Conservation (phyloP, 768 basidiomycete species). For the Chlorophyllum brunneum region DNA sequence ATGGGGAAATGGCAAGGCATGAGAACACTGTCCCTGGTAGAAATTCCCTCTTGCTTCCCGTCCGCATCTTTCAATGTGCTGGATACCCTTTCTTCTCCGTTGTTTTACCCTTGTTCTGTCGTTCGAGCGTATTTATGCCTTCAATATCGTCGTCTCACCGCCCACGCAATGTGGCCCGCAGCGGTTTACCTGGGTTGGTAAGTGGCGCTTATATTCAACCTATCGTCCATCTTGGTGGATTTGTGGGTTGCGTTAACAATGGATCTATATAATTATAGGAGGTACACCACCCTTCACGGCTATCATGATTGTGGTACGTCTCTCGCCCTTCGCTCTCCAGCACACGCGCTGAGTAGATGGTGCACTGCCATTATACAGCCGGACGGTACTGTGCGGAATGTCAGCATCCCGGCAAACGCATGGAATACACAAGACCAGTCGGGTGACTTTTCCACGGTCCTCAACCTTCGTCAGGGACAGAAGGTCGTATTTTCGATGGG, state of each 20-base stretch:
- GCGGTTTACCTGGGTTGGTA: constrained; percentile 24
- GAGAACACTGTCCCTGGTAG: neutral
- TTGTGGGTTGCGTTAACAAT: neutral
- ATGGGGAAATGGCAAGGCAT: too few relatives aligned
- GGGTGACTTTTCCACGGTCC: constrained; percentile 18
- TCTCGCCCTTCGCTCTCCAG: neutral
- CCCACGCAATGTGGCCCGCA: constrained; percentile 24
- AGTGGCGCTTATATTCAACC: neutral
- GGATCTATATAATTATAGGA: constrained; percentile 13
- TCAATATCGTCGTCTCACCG: constrained; percentile 18
- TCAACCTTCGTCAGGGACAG: constrained; percentile 13
- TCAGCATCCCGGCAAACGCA: constrained; percentile 21
- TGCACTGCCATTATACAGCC: constrained; percentile 15
- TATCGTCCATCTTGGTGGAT: neutral
- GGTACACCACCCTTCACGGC: constrained; percentile 24
- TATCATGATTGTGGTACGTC: constrained; percentile 22
- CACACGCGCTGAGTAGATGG: neutral
- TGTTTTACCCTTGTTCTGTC: constrained; percentile 1
- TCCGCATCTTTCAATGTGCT: constrained; percentile 12
- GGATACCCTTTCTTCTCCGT: constrained; percentile 3
- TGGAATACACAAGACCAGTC: constrained; percentile 13
- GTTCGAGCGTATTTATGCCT: constrained; percentile 13
- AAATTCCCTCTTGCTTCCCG: neutral
- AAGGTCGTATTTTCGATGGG: constrained; percentile 23
- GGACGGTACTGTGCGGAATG: constrained; percentile 20